Base-by-base conservation (phyloP, 805 yeast species). In the Starmerella khaoyaiensis region DNA sequence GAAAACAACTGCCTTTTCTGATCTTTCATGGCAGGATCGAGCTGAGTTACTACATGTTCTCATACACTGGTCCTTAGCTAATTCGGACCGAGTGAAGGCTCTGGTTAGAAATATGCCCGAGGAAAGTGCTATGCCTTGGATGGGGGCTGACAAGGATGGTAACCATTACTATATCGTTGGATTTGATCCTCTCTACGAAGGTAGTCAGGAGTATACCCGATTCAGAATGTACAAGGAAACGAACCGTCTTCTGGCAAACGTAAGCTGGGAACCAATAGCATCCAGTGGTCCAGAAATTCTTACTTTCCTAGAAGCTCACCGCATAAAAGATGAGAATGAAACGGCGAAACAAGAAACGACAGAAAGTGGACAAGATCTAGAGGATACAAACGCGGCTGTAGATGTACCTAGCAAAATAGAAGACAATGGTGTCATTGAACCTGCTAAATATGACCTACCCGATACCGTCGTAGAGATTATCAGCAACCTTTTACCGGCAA, bases 201-300 rank as follows among this genome's bases (percentile, higher is more conserved):
- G 42, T 10, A 25, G 35, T 5, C 39, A 30, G 27, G 57, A 53
- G 33, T 57, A 52, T 20, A 54, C 62, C 7, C 51, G 52, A 26
- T 58, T 59, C 45, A 38, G 64, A 6, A 41, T 61, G 3, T 60
- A 54, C 42, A 35, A 48, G 5, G 55, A 57, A 40, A 46, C 59
- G 4, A 54, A 54, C 42, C 55, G 60, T 12, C 46, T 49, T 16
- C 42, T 56, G 27, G 35, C 50, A 11, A 39, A 45, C 5, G 60
- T 56, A 14, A 45, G 45, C 30, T 61, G 64, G 65, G 41, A 44
- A 23, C 47, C 60, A 2, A 53, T 61, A 5, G 63, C 63, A 7
- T 39, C 51, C 17, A 33, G 37, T 14, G 41, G 40, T 8, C 46
- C 40, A 5, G 59, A 56, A 36, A 41, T 58, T 5, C 35, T 40